Conservation (phyloP, 164 flowering plant genomes). For the Berberis thunbergii region DNA sequence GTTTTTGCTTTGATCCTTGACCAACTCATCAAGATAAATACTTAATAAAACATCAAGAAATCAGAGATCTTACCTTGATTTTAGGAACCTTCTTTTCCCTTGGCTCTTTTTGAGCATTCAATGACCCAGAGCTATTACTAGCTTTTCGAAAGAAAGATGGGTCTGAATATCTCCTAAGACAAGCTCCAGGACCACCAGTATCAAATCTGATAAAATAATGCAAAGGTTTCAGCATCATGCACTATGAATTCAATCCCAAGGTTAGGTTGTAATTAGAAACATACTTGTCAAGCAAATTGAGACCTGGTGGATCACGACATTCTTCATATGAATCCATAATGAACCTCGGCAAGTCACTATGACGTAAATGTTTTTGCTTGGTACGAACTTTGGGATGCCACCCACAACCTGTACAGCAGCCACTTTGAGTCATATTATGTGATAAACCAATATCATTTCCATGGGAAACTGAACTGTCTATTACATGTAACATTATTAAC, state of each 20-base stretch:
- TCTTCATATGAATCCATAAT: constrained; percentile 88
- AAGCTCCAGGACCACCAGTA: constrained; percentile 75
- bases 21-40: no score
- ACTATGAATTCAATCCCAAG: background rate
- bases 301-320: constrained; percentile 72
- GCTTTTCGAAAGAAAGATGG: constrained; percentile 60
- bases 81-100: constrained; percentile 45
- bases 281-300: constrained; percentile 88
- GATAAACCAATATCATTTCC: background rate
- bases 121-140: constrained; percentile 26
- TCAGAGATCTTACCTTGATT: constrained; percentile 39
- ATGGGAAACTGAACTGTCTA: no score
- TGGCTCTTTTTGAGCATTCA: constrained; percentile 22
- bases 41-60: no score
- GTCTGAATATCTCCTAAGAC: constrained; percentile 79
- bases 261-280: background rate
- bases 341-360: constrained; percentile 70
- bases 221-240: background rate
- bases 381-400: constrained; percentile 66
- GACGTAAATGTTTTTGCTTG: constrained; percentile 56
- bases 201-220: constrained; percentile 54
- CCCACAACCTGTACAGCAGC: constrained; percentile 63
- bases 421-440: constrained; percentile 9
- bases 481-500: no score
- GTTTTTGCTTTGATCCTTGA: no score